phyloP scores from a whole-genome alignment of 73 alveolate genomes.

The Diophrys sp. region DNA sequence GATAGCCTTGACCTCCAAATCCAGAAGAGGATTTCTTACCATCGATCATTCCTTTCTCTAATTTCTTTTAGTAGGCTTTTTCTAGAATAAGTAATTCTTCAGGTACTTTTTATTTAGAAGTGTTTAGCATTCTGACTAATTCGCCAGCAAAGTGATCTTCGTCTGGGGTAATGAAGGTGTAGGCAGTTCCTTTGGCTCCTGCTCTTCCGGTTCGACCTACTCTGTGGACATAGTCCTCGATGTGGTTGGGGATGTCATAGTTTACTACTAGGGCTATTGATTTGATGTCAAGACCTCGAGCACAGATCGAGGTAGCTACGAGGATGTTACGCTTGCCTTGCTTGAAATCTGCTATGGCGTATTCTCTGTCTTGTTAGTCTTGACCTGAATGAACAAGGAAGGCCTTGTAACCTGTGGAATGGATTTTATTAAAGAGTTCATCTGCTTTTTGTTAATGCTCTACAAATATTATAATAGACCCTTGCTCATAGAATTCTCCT shows the following conservation, averaged over 20 bases:
- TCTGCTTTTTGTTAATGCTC: constrained; percentile 95
- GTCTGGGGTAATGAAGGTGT: constrained; percentile 92
- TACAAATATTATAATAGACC: constrained; percentile 92
- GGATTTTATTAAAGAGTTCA: constrained; percentile 87
- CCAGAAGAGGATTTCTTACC: constrained; percentile 81
- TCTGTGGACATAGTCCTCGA: constrained; percentile 98
- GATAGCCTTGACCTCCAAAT: constrained; percentile 93
- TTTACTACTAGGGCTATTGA: constrained; percentile 88
- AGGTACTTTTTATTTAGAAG: constrained; percentile 85
- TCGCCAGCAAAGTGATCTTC: constrained; percentile 91
- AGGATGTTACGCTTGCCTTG: constrained; percentile 86
- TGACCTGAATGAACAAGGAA: constrained; percentile 94
- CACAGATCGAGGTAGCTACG: constrained; percentile 95
- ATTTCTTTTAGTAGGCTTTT: constrained; percentile 78
- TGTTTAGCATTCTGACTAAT: constrained; percentile 87
- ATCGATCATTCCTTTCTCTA: constrained; percentile 93
- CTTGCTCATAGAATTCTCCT: constrained; percentile 81
- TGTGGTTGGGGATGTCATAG: constrained; percentile 96
- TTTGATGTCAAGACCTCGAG: constrained; percentile 97
- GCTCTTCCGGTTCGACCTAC: constrained; percentile 99
- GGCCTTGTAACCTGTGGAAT: constrained; percentile 80
- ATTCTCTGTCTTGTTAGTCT: constrained; percentile 96
- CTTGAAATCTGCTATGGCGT: constrained; percentile 87
- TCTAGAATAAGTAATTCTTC: constrained; percentile 87
- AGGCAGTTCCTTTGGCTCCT: constrained; percentile 95